A percentile compares a stretch with the other conserved stretches of the same genome.
Conservation (phyloP, 2,329 filamentous ascomycete genomes). For the Chalaropsis ovoidea region DNA sequence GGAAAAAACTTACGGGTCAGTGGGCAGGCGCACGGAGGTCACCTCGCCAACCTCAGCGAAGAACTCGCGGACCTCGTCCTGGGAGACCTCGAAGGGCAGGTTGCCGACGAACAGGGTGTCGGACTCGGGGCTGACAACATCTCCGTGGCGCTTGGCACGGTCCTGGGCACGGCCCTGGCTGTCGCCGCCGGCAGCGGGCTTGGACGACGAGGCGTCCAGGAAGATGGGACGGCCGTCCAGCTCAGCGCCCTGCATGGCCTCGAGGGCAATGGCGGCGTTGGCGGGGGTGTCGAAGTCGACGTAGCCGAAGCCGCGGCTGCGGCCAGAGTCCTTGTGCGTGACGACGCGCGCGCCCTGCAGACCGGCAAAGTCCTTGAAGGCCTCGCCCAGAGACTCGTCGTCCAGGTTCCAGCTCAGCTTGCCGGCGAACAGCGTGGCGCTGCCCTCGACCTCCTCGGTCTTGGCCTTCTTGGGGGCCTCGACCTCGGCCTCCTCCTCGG, state of each 20-base stretch:
- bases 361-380: slow-evolving; percentile 71
- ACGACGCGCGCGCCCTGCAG: slow-evolving; percentile 67
- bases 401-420: slow-evolving; percentile 87
- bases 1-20: slow-evolving; percentile 53
- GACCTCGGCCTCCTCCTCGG: slow-evolving; percentile 39
- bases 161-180: slow-evolving; percentile 49
- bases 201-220: slow-evolving; percentile 52
- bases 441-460: slow-evolving; percentile 44
- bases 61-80: slow-evolving; percentile 62
- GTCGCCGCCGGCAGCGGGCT: slow-evolving; percentile 47
- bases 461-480: slow-evolving; percentile 57
- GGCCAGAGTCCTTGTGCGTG: slow-evolving; percentile 67
- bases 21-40: slow-evolving; percentile 75
- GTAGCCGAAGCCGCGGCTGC: slow-evolving; percentile 88
- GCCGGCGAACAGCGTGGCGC: slow-evolving; percentile 61
- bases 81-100: slow-evolving; percentile 71
- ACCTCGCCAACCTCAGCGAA: slow-evolving; percentile 63
- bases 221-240: slow-evolving; percentile 66
- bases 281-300: slow-evolving; percentile 68
- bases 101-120: slow-evolving; percentile 90
- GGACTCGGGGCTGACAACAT: slow-evolving; percentile 66
- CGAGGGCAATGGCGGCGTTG: slow-evolving; percentile 60
- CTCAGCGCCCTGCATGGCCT: slow-evolving; percentile 63
- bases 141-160: slow-evolving; percentile 62
- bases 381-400: slow-evolving; percentile 67